Conservation (phyloP, 768 basidiomycete genomes). For the Gloeostereum incarnatum region DNA sequence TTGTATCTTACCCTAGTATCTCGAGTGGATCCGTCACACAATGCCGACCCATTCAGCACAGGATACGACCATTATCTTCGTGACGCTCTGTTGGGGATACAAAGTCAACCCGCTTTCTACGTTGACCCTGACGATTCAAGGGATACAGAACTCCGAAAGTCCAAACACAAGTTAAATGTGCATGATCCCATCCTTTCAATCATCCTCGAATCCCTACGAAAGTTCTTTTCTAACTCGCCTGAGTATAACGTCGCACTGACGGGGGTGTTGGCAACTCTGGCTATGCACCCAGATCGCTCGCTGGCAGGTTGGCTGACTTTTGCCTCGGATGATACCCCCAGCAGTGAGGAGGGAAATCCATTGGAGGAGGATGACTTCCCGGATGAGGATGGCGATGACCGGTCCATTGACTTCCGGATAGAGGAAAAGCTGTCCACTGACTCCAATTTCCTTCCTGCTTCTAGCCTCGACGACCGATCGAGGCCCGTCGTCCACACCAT, state of each 20-base stretch:
- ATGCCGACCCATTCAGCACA: slow-evolving; percentile 69
- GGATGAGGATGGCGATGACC: slow-evolving; percentile 63
- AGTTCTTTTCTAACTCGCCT: slow-evolving; percentile 80
- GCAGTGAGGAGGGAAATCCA: slow-evolving; percentile 8
- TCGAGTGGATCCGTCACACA: slow-evolving; percentile 64
- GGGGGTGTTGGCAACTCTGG: slow-evolving; percentile 70
- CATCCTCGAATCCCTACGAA: slow-evolving; percentile 60
- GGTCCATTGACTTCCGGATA: slow-evolving; percentile 71
- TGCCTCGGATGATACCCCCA: slow-evolving; percentile 30
- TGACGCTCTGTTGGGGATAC: slow-evolving; percentile 64
- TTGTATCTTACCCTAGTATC: slow-evolving; percentile 74
- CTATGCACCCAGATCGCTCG: slow-evolving; percentile 79
- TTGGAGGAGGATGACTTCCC: slow-evolving; percentile 12
- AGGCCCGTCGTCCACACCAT: slow-evolving; percentile 77
- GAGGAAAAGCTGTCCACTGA: slow-evolving; percentile 55
- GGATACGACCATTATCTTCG: slow-evolving; percentile 78
- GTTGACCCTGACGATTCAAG: slow-evolving; percentile 28
- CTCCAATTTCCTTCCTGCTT: slow-evolving; percentile 50
- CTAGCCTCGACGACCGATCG: slow-evolving; percentile 59
- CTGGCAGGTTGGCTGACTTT: slow-evolving; percentile 87
- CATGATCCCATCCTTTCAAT: slow-evolving; percentile 68
- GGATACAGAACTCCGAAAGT: slow-evolving; percentile 28
- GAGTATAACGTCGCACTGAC: slow-evolving; percentile 87
- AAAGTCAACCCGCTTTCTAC: slow-evolving; percentile 52
- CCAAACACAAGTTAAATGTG: slow-evolving; percentile 70